Evolutionary conservation across 345 rosid genomes (phyloP).

Genomic region (Eucalyptus regnans): DNA sequence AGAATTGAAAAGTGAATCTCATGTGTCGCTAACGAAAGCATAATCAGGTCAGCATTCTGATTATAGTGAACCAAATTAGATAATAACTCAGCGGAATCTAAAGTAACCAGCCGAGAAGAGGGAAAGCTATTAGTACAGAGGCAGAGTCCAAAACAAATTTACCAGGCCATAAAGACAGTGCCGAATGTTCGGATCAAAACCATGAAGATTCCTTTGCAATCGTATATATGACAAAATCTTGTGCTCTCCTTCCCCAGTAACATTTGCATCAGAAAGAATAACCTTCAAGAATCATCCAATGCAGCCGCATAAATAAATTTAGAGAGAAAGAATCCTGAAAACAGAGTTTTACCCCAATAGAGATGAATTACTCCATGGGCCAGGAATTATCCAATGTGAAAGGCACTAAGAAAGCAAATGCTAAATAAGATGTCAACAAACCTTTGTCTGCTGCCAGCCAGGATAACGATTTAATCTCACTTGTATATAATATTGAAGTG

Average conservation of each 20-base stretch:
- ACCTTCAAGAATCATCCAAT: constrained; percentile 79
- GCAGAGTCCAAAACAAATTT: constrained; percentile 5
- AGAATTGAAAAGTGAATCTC: constrained; percentile 96
- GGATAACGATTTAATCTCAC: too few relatives aligned
- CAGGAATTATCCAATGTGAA: constrained; percentile 38
- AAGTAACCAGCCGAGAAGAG: neutral
- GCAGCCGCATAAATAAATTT: constrained; percentile 49
- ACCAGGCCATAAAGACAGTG: constrained; percentile 95
- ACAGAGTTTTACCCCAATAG: constrained; percentile 10
- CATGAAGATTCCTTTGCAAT: constrained; percentile 66
- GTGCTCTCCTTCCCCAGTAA: constrained; percentile 98
- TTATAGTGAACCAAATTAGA: neutral
- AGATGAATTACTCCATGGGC: constrained; percentile 35
- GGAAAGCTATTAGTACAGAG: neutral
- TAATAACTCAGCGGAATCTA: neutral
- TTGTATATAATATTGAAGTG: too few relatives aligned
- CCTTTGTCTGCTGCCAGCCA: constrained; percentile 40
- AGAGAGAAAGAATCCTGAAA: constrained; percentile 49
- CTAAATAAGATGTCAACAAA: constrained; percentile 16
- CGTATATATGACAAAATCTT: constrained; percentile 93
- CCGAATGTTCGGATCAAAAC: constrained; percentile 86
- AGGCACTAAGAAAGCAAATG: constrained; percentile 3
- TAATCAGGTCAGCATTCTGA: constrained; percentile 97
- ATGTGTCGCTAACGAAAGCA: constrained; percentile 91
- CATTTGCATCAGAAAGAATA: constrained; percentile 94